Percentiles rank a stretch among this genome's conserved stretches.
Conservation (phyloP, 768 basidiomycete species). For the Vararia minispora region DNA sequence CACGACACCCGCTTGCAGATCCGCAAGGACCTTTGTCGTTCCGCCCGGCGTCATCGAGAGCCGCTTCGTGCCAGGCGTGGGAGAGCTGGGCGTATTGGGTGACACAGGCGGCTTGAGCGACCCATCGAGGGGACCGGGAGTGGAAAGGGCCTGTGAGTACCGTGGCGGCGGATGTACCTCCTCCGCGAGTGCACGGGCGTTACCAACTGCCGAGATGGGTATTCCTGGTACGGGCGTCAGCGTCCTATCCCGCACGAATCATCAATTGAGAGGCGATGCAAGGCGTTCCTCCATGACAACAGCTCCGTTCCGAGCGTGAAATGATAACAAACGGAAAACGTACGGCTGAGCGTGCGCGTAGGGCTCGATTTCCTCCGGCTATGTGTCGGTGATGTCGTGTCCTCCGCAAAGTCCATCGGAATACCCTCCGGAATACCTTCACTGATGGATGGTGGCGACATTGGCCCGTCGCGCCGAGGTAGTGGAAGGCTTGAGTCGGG, state of each 20-base stretch:
- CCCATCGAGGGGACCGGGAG: slow-evolving; percentile 22
- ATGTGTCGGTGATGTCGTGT: too few relatives aligned
- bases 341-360: slow-evolving; percentile 71
- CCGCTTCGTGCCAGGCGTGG: slow-evolving; percentile 23
- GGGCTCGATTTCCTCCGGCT: slow-evolving; percentile 66
- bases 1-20: slow-evolving; percentile 75
- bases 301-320: slow-evolving; percentile 16
- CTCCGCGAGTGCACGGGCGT: slow-evolving; percentile 75
- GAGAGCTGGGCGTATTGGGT: too few relatives aligned
- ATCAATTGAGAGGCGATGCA: too few relatives aligned
- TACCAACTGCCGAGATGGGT: slow-evolving; percentile 23
- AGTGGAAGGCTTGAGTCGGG: slow-evolving; percentile 68
- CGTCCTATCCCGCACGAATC: too few relatives aligned
- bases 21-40: slow-evolving; percentile 81
- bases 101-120: slow-evolving; percentile 32
- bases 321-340: slow-evolving; percentile 28
- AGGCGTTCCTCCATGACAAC: not conserved
- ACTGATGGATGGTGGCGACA: too few relatives aligned
- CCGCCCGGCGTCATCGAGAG: slow-evolving; percentile 62
- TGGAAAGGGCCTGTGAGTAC: slow-evolving; percentile 18
- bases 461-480: slow-evolving; percentile 40
- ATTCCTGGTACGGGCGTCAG: too few relatives aligned
- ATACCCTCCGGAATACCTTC: slow-evolving; percentile 67
- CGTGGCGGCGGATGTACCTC: slow-evolving; percentile 36
- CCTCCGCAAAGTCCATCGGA: slow-evolving; percentile 42